Percentiles rank a stretch among this genome's conserved stretches.
Evolutionary conservation across 1,139 yeast genomes (phyloP).

Genomic region (Geotrichum cucujoidarum): DNA sequence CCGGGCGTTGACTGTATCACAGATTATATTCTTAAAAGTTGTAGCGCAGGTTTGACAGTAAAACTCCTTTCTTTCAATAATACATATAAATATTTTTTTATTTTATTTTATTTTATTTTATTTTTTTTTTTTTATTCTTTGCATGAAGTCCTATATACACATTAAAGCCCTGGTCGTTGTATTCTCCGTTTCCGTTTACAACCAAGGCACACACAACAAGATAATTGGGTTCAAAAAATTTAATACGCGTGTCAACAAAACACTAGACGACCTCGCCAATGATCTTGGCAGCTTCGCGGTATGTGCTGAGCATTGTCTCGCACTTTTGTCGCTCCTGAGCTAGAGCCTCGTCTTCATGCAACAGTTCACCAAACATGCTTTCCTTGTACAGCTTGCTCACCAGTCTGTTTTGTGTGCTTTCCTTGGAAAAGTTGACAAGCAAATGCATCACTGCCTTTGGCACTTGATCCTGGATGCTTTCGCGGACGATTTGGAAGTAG

Average conservation of each 20-base stretch:
- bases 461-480: slow-evolving; percentile 93
- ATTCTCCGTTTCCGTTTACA: too few species aligned
- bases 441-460: slow-evolving; percentile 97
- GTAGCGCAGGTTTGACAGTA: too few species aligned
- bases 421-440: slow-evolving; percentile 81
- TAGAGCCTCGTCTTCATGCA: slow-evolving; percentile 82
- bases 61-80: too few species aligned
- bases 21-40: too few species aligned
- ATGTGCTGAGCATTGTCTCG: slow-evolving; percentile 71
- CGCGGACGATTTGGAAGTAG: slow-evolving; percentile 86
- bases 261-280: slow-evolving; percentile 77
- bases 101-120: too few species aligned
- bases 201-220: too few species aligned
- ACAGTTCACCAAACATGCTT: slow-evolving; percentile 70
- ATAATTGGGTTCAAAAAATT: background rate
- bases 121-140: too few species aligned
- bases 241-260: too few species aligned
- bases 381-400: slow-evolving; percentile 91
- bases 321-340: slow-evolving; percentile 92
- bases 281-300: slow-evolving; percentile 81
- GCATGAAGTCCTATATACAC: too few species aligned
- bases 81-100: too few species aligned
- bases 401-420: slow-evolving; percentile 80
- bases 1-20: too few species aligned
- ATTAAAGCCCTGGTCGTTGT: too few species aligned